Evolutionary conservation across 208 protist species (phyloP), one percentile per base, ranked within the genome.

Genomic region (Trypanosoma lewisi): DNA sequence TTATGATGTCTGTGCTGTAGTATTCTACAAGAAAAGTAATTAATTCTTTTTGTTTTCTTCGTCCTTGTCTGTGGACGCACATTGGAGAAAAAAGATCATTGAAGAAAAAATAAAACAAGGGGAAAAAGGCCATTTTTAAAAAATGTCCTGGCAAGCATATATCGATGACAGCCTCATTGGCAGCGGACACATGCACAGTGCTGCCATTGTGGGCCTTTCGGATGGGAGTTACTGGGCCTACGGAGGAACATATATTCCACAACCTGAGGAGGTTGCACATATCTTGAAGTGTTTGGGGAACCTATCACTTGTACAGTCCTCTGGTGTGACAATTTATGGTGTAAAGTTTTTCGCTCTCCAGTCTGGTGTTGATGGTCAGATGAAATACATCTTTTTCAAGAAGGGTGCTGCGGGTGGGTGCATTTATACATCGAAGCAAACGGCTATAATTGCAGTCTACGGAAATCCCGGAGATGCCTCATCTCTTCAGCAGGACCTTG

Each of bases 161-260:
- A 78, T 95, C 39, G 85, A 95, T 78, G 81, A 94, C 63, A 89
- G 75, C 72, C 84, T 95, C 25, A 90, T 95, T 57, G 85, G 81
- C 45, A 93, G 84, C 61, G 83, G 85, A 14, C 63, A 82, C 71
- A 95, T 95, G 89, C 89, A 95, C 84, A 95, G 89, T 41, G 86
- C 85, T 19, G 77, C 82, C 14, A 91, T 95, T 75, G 67, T 92
- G 31, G 80, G 89, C 21, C 67, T 87, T 39, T 72, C 68, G 33
- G 89, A 95, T 66, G 85, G 89, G 31, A 90, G 83, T 73, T 95
- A 95, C 77, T 95, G 89, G 86, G 89, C 85, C 0, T 91, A 92
- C 52, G 89, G 89, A 33, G 89, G 89, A 52, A 90, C 44, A 41
- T 89, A 91, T 69, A 75, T 95, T 47, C 89, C 89, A 30, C 89